These are phyloP conservation scores for Chaetomium sp. DNA, from an alignment of 2,329 filamentous ascomycete species.

Conservation along the genomic window DNA sequence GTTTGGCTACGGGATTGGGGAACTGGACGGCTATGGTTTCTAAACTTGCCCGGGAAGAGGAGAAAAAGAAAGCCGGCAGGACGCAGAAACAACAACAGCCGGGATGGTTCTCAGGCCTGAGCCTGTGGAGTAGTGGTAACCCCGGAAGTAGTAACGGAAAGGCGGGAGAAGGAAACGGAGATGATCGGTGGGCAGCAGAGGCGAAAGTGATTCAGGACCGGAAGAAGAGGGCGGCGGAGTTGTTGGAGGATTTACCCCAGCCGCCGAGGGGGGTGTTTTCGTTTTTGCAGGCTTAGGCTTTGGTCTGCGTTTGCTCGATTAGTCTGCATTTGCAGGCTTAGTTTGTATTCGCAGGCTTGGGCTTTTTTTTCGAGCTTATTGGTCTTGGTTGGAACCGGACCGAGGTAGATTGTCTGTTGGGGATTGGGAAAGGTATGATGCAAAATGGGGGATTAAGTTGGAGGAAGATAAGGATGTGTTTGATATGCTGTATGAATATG, in stretches of 20 bases:
- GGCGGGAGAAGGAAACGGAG: slow-evolving; percentile 22
- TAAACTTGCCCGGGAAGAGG: slow-evolving; percentile 51
- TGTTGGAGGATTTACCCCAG: slow-evolving; percentile 44
- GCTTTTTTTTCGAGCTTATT: no score
- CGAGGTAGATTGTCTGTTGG: no score
- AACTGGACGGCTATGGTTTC: slow-evolving; percentile 82
- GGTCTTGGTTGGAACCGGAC: neutral
- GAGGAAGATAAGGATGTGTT: no score
- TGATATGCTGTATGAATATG: no score
- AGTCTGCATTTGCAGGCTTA: neutral
- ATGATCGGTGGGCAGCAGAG: slow-evolving; percentile 46
- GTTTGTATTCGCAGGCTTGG: no score
- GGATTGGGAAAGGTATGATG: no score
- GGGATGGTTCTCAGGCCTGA: no score
- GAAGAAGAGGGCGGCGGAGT: slow-evolving; percentile 42
- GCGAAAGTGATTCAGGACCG: slow-evolving; percentile 48
- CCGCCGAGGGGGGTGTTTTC: slow-evolving; percentile 25
- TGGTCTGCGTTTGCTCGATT: no score
- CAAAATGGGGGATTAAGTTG: no score
- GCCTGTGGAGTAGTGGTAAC: no score
- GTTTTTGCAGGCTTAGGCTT: slow-evolving; percentile 15
- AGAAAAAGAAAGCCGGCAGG: slow-evolving; percentile 17
- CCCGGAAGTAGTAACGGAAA: no score
- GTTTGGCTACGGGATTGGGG: slow-evolving; percentile 65
- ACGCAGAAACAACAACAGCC: neutral